A percentile compares a stretch with the other conserved stretches of the same genome.
Conservation (phyloP, 75 land plant genomes). For the Picea sitchensis region DNA sequence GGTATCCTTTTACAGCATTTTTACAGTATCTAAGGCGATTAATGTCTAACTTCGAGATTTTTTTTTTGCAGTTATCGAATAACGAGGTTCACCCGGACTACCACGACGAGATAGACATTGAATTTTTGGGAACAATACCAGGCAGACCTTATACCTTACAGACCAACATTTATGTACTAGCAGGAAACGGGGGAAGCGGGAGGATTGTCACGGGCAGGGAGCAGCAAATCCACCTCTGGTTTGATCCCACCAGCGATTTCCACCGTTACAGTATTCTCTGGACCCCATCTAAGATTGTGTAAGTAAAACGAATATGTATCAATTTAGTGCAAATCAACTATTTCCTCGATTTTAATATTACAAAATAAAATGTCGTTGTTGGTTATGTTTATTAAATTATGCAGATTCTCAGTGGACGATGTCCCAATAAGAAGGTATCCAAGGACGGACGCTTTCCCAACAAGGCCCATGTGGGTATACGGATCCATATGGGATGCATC, state of each 20-base stretch:
- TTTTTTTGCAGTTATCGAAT: slow-evolving; percentile 22
- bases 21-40: too few species aligned
- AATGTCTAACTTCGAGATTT: too few species aligned
- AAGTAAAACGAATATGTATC: slow-evolving; percentile 11
- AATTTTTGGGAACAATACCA: slow-evolving; percentile 50
- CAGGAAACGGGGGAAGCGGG: slow-evolving; percentile 21
- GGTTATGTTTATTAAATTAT: background rate
- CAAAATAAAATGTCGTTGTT: background rate
- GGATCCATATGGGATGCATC: slow-evolving; percentile 93
- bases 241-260: slow-evolving; percentile 51
- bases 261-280: slow-evolving; percentile 67
- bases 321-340: too few species aligned
- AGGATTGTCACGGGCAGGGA: slow-evolving; percentile 34
- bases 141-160: slow-evolving; percentile 52
- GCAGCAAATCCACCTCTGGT: slow-evolving; percentile 57
- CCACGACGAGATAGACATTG: slow-evolving; percentile 78
- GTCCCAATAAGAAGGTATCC: slow-evolving; percentile 50
- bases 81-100: slow-evolving; percentile 13
- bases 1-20: too few species aligned
- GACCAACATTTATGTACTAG: slow-evolving; percentile 41
- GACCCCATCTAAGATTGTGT: slow-evolving; percentile 59
- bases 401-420: slow-evolving; percentile 68
- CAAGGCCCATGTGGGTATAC: slow-evolving; percentile 68
- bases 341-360: too few species aligned
- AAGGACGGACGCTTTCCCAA: slow-evolving; percentile 48